Evolutionary conservation across 2,329 filamentous ascomycete species (phyloP), one percentile per base, ranked within the genome.

Genomic region (Dothistroma septosporum): DNA sequence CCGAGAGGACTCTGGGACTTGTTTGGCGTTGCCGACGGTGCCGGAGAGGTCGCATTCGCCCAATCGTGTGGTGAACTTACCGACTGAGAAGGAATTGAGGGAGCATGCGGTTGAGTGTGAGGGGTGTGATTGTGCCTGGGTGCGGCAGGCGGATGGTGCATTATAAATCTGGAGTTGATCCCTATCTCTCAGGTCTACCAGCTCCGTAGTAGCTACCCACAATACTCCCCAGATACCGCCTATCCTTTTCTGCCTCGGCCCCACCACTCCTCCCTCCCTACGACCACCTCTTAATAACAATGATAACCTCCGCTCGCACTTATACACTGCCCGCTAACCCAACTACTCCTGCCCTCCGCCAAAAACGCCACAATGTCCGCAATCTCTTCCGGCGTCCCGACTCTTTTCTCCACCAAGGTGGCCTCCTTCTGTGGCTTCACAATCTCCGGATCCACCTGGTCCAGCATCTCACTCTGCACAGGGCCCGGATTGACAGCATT

Each of bases 401-500:
- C 61, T 9, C 84, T 72, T 46, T 81, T 76, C 63, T 81, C 74
- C 0, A 85, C 75, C 0, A 82, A 78, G 6, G 83, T 87, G 21
- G 73, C 72, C 61, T 76, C 73, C 72, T 76, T 79, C 71, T 85
- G 80, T 66, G 76, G 74, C 32, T 80, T 76, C 2, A 84, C 73
- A 12, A 84, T 74, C 0, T 80, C 78, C 57, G 75, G 69, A 0
- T 80, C 79, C 12, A 85, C 80, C 16, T 80, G 76, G 16, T 80
- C 79, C 24, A 86, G 69, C 79, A 88, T 80, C 8, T 85, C 83
- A 32, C 78, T 85, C 72, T 81, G 73, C 6, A 85, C 81, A 0
- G 85, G 84, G 0, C 85, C 85, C 0, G 85, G 84, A 21, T 80
- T 81, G 2, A 88, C 80, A 0, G 79, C 77, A 64, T 88, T 88